Base-by-base conservation (phyloP, 2,329 filamentous ascomycete species). In the Exserohilum rostratum region DNA sequence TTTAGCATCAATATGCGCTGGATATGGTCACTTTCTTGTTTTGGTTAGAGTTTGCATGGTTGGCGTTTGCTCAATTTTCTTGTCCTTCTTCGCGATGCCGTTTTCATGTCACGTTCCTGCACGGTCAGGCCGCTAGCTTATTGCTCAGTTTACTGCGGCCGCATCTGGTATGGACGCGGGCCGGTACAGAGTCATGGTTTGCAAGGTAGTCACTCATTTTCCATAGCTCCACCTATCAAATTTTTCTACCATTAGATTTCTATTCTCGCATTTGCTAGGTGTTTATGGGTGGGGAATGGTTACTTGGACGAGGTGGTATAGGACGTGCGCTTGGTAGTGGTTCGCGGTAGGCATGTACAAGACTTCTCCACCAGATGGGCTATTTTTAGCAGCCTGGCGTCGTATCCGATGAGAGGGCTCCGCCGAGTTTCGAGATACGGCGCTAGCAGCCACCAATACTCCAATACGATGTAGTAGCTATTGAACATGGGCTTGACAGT, bases 321-420 rank as follows among this genome's bases (percentile, higher is more conserved):
- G 4, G 22, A 13, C n/a, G n/a, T 40, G 17, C 22, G 31, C 35
- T 17, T 17, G 29, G 42, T 45, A 22, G 53, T 37, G 13, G 15
- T 34, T 46, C 13, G 43, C 31, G 30, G 15, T 29, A 33, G 29
- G 25, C 39, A 18, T n/a, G 43, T 52, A 47, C 48, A 29, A 38
- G 42, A 44, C 30, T 34, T 38, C 10, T 43, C 27, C 15, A 40
- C 37, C 31, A 12, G n/a, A 35, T 10, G 20, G 25, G 49, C 57
- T 60, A 61, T 60, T 61, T 61, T 60, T 61, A 61, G 59, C 15
- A 17, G 35, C 17, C 31, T 38, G 40, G 40, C 46, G 47, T 48
- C 53, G 59, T 53, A 46, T 51, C 13, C 40, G 39, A 43, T 17
- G 17, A 12, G 33, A 40, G 34, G 22, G 40, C 10, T 39, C 48